phyloP scores from a whole-genome alignment of 1,284 basidiomycete genomes.

The Cryptococcus sp. region DNA sequence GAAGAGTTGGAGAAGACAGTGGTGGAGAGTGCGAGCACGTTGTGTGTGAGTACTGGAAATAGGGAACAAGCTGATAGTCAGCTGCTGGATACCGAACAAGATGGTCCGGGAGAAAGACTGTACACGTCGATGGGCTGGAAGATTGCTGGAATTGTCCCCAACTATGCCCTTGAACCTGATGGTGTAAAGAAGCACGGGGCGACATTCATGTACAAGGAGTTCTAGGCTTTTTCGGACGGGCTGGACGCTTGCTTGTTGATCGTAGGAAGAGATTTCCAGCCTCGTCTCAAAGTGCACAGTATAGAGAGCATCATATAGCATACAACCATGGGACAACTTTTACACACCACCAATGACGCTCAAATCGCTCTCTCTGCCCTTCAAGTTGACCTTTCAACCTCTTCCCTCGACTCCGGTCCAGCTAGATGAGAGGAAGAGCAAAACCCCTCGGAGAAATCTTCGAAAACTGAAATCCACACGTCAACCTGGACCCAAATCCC shows the following conservation, averaged over 20 bases:
- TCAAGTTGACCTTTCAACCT: conserved; percentile 1
- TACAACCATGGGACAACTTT: background rate
- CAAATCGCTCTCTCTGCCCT: background rate
- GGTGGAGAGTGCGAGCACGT: conserved; percentile 5
- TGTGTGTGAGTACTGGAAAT: conserved; percentile 8
- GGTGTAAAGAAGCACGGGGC: conserved; percentile 5
- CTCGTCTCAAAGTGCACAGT: too few relatives aligned
- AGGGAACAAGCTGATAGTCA: background rate
- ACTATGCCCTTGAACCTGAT: conserved; percentile 8
- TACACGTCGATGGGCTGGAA: conserved; percentile 7
- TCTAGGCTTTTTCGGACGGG: background rate
- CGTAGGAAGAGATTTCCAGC: background rate
- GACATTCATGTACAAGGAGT: conserved; percentile 13
- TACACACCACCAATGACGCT: background rate
- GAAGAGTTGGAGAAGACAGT: conserved; percentile 5
- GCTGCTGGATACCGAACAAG: conserved; percentile 11
- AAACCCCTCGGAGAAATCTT: background rate
- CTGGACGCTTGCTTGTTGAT: background rate
- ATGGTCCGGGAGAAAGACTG: conserved; percentile 6
- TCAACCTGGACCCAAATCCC: background rate
- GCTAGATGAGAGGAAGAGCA: background rate
- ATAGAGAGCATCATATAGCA: too few relatives aligned
- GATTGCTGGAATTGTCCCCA: conserved; percentile 5
- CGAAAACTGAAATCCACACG: background rate
- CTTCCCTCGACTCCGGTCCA: background rate